Conservation (phyloP, 352 stramenopile species). For the Achlya hypogyna region DNA sequence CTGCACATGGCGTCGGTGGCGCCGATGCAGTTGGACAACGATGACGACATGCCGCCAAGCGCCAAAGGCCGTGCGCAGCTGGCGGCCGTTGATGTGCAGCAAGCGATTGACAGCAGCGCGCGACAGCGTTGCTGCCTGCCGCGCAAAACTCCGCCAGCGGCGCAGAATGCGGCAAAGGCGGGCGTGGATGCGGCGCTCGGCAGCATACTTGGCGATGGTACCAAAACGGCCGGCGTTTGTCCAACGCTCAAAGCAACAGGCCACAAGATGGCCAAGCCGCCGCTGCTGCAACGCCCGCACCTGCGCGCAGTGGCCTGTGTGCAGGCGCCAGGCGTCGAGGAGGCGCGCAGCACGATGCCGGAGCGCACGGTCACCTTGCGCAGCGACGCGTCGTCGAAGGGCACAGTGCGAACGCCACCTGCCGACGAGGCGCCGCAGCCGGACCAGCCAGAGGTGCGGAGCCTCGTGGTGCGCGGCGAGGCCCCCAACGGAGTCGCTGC, state of each 20-base stretch:
- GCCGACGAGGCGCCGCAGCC: too few species aligned
- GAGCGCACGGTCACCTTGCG: too few species aligned
- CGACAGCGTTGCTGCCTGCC: background rate
- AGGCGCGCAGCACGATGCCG: too few species aligned
- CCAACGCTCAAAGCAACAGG: conserved; percentile 6
- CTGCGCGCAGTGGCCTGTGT: too few species aligned
- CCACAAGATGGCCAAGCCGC: background rate
- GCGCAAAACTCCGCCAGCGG: background rate
- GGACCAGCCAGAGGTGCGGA: too few species aligned
- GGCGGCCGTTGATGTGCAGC: background rate
- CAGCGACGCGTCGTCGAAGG: too few species aligned
- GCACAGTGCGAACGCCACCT: too few species aligned
- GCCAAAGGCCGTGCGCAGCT: background rate
- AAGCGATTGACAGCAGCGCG: background rate
- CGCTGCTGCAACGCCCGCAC: background rate
- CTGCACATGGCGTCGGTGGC: conserved; percentile 23
- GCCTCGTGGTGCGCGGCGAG: too few species aligned
- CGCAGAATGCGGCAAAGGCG: background rate
- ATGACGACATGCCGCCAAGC: conserved; percentile 10
- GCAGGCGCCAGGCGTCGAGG: too few species aligned
- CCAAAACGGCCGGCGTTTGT: conserved; percentile 5
- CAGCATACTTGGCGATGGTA: conserved; percentile 4
- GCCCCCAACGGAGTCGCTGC: too few species aligned
- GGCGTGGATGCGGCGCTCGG: background rate
- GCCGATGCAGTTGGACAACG: conserved; percentile 20